These are phyloP conservation scores for Bruguiera hainesii DNA, from an alignment of 441 rosid species.

Conservation along the genomic window DNA sequence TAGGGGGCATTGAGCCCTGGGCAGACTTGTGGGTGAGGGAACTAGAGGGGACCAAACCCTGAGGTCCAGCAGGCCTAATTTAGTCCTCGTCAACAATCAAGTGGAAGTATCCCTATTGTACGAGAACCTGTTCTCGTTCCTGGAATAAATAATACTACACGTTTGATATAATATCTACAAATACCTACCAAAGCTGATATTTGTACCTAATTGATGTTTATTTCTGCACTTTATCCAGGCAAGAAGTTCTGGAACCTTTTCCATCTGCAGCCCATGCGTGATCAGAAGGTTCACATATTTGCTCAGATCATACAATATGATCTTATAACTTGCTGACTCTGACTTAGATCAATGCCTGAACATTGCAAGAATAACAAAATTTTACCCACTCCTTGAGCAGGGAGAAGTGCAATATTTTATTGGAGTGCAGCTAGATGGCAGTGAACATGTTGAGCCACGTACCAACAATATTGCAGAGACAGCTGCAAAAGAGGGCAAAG, in stretches of 20 bases:
- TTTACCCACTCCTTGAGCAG: constrained; percentile 32
- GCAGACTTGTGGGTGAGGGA: too few species aligned
- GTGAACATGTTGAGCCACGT: constrained; percentile 87
- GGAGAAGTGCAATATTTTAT: constrained; percentile 99
- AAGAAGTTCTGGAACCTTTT: constrained; percentile 98
- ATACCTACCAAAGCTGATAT: neutral
- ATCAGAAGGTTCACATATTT: constrained; percentile 68
- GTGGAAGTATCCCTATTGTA: too few species aligned
- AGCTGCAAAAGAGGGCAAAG: constrained; percentile 68
- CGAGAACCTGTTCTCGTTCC: too few species aligned
- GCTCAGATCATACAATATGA: neutral
- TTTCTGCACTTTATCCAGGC: constrained; percentile 40
- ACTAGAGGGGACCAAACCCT: too few species aligned
- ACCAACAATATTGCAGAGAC: constrained; percentile 60
- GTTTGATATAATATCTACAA: neutral
- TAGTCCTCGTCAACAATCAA: too few species aligned
- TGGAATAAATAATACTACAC: too few species aligned
- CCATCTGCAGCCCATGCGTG: constrained; percentile 99
- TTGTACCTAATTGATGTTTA: neutral
- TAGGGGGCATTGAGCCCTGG: too few species aligned
- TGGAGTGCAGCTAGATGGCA: constrained; percentile 96
- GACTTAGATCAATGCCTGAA: too few species aligned
- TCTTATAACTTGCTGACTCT: neutral
- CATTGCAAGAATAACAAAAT: neutral
- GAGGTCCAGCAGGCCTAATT: too few species aligned